These are phyloP conservation scores for Saturnispora ahearnii DNA, from an alignment of 805 yeast species.

Conservation along the genomic window DNA sequence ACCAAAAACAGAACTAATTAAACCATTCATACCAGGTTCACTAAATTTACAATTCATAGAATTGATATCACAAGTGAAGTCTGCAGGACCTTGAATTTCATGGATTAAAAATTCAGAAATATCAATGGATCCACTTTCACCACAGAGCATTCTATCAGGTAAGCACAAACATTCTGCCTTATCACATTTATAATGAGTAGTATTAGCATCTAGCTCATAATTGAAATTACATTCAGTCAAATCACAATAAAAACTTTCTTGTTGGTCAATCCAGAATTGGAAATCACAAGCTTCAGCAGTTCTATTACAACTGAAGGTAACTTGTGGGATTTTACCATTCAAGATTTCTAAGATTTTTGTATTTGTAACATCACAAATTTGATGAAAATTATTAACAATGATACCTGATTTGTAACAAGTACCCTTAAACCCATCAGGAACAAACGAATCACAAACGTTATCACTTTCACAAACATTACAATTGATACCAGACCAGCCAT, in stretches of 20 bases:
- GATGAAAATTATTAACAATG: constrained; percentile 70
- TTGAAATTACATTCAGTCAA: constrained; percentile 63
- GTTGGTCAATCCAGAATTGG: constrained; percentile 92
- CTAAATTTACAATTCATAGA: constrained; percentile 64
- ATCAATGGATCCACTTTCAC: constrained; percentile 88
- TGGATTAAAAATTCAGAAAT: constrained; percentile 86
- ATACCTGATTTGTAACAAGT: constrained; percentile 85
- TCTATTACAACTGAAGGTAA: constrained; percentile 79
- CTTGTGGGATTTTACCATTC: constrained; percentile 79
- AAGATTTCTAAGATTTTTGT: constrained; percentile 74
- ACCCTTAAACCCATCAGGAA: constrained; percentile 78
- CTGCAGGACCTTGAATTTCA: constrained; percentile 90
- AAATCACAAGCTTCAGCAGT: constrained; percentile 64
- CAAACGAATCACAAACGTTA: constrained; percentile 69
- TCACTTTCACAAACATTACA: constrained; percentile 79
- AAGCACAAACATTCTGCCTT: constrained; percentile 79
- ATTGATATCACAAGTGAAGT: constrained; percentile 67
- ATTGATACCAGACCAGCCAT: constrained; percentile 92
- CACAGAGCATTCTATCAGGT: constrained; percentile 90
- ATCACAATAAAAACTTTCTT: constrained; percentile 87
- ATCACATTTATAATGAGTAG: constrained; percentile 71
- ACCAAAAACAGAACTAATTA: constrained; percentile 88
- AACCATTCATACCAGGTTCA: constrained; percentile 93
- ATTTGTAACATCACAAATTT: constrained; percentile 92
- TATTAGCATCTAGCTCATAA: constrained; percentile 50